A percentile compares a stretch with the other conserved stretches of the same genome.
Evolutionary conservation across 768 basidiomycete genomes (phyloP).

Genomic region (Amanita pseudoporphyria): DNA sequence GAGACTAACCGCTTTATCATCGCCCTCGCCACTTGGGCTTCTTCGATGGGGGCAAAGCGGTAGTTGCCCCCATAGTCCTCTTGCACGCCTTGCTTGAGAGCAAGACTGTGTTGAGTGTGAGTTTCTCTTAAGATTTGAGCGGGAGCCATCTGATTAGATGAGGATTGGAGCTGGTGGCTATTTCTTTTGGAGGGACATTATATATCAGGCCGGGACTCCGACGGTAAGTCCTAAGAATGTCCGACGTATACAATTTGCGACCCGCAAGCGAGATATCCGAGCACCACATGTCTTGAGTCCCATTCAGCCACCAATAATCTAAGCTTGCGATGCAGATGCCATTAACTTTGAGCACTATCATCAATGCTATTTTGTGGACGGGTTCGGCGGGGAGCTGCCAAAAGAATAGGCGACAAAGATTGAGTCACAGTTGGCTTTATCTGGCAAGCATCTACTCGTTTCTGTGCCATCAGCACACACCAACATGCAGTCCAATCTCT

Average conservation of each 20-base stretch:
- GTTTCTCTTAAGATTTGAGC: constrained; percentile 8
- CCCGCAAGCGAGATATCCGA: not conserved
- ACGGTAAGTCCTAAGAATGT: too few species aligned
- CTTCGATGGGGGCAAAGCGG: constrained; percentile 64
- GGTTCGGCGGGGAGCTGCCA: too few species aligned
- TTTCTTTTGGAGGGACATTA: not conserved
- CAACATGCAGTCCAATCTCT: constrained; percentile 61
- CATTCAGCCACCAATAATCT: not conserved
- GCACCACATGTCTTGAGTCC: not conserved
- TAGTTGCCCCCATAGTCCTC: constrained; percentile 58
- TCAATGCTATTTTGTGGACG: too few species aligned
- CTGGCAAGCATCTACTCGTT: constrained; percentile 5
- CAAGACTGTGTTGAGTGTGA: constrained; percentile 4
- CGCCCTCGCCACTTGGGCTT: constrained; percentile 66
- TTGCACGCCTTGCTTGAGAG: constrained; percentile 25
- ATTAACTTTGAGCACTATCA: not conserved
- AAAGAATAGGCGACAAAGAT: too few species aligned
- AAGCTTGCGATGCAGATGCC: not conserved
- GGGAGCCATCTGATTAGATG: constrained; percentile 9
- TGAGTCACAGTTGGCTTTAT: constrained; percentile 13
- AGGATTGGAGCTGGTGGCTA: not conserved
- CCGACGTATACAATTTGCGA: too few species aligned
- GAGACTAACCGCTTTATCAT: constrained; percentile 59
- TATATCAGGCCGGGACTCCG: not conserved
- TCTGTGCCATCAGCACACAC: not conserved